Percentiles rank a stretch among this genome's conserved stretches.
phyloP scores from a whole-genome alignment of 768 basidiomycete species.

The Mycena rebaudengoi region DNA sequence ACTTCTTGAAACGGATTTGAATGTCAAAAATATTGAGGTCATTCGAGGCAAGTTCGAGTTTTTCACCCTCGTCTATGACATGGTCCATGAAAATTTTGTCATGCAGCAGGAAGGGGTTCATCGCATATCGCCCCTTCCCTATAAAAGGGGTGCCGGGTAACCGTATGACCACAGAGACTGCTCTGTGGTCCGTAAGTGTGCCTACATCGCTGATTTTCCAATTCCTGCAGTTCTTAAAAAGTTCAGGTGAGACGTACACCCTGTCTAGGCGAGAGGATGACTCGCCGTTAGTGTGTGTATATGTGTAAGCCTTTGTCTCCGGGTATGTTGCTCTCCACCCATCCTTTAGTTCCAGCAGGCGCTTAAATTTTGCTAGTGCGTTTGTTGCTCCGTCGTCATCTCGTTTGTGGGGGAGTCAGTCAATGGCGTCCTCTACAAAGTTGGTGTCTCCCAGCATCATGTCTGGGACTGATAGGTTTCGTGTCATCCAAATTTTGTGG shows the following conservation, averaged over 20 bases:
- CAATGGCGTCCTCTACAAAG: not conserved
- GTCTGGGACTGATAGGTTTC: constrained; percentile 12
- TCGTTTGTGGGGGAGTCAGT: not conserved
- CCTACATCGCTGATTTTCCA: not conserved
- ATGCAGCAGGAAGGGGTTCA: too few relatives aligned
- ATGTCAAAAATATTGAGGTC: too few relatives aligned
- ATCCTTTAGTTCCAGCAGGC: constrained; percentile 1
- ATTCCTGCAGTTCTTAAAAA: not conserved
- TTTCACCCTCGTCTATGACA: too few relatives aligned
- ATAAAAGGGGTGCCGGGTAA: too few relatives aligned
- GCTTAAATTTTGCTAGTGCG: not conserved
- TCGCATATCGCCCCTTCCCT: too few relatives aligned
- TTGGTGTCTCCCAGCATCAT: constrained; percentile 16
- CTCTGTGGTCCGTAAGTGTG: not conserved
- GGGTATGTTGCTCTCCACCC: constrained; percentile 10
- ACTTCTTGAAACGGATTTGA: too few relatives aligned
- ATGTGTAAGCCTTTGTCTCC: not conserved
- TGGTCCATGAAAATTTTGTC: too few relatives aligned
- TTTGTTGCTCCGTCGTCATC: not conserved
- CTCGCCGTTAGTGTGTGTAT: not conserved
- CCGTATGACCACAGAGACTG: not conserved
- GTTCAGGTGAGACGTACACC: not conserved
- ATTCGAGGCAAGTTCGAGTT: too few relatives aligned
- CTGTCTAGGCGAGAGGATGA: not conserved
- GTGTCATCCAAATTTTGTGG: not conserved